A percentile compares a stretch with the other conserved stretches of the same genome.
Conservation (phyloP, 2,329 filamentous ascomycete genomes). For the Fusarium sp. region DNA sequence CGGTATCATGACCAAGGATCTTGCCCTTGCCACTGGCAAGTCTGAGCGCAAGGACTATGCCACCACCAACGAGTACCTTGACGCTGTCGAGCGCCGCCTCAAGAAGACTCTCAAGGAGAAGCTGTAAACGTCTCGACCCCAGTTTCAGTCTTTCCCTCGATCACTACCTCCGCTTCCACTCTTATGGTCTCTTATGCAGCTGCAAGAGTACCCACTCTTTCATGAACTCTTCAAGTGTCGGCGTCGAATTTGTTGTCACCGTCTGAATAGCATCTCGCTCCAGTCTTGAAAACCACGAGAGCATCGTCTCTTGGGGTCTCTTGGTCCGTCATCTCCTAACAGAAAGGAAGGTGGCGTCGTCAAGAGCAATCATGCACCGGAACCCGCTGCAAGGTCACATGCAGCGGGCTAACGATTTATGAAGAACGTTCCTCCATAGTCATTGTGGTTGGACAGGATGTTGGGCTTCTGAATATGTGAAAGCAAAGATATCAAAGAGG, state of each 20-base stretch:
- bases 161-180: conserved; percentile 20
- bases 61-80: conserved; percentile 90
- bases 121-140: conserved; percentile 61
- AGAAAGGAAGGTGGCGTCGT: conserved; percentile 24
- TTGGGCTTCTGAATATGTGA: conserved; percentile 37
- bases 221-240: conserved; percentile 21
- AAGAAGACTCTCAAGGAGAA: conserved; percentile 83
- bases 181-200: conserved; percentile 24
- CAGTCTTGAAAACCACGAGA: conserved; percentile 14
- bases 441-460: conserved; percentile 25
- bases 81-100: conserved; percentile 90
- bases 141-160: conserved; percentile 5
- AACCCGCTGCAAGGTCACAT: conserved; percentile 29
- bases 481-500: conserved; percentile 31
- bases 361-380: conserved; percentile 34
- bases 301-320: conserved; percentile 11
- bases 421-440: conserved; percentile 38
- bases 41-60: conserved; percentile 86
- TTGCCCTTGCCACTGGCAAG: conserved; percentile 94
- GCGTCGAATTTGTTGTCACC: conserved; percentile 28
- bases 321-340: conserved; percentile 4
- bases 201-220: conserved; percentile 26
- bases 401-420: conserved; percentile 36
- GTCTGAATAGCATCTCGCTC: conserved; percentile 25
- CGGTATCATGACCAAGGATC: conserved; percentile 98